Conservation (phyloP, 352 stramenopile genomes). For the Poterioochromonas sp. region DNA sequence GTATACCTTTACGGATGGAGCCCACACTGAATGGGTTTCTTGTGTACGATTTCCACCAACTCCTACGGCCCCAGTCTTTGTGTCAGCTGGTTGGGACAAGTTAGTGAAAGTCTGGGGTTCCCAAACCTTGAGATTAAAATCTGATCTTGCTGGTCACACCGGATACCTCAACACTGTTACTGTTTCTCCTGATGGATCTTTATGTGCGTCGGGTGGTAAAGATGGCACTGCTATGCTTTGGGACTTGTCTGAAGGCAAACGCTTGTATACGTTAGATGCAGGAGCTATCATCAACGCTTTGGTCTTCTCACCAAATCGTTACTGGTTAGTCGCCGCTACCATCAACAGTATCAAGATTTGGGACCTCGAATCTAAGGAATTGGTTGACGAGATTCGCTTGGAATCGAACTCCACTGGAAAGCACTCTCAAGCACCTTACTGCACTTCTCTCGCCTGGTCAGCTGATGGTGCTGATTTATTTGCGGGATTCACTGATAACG, state of each 20-base stretch:
- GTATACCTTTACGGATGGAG: slow-evolving; percentile 95
- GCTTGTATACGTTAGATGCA: slow-evolving; percentile 96
- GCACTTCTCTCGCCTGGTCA: slow-evolving; percentile 94
- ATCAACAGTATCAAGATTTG: slow-evolving; percentile 99
- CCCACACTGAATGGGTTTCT: slow-evolving; percentile 99
- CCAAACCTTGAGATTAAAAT: slow-evolving; percentile 98
- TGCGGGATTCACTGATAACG: slow-evolving; percentile 96
- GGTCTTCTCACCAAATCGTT: slow-evolving; percentile 98
- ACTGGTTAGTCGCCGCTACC: slow-evolving; percentile 98
- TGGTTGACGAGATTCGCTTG: slow-evolving; percentile 91
- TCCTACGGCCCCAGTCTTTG: slow-evolving; percentile 85
- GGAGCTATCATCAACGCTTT: slow-evolving; percentile 82
- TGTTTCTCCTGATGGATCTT: slow-evolving; percentile 95
- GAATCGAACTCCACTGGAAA: slow-evolving; percentile 80
- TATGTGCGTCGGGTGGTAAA: slow-evolving; percentile 98
- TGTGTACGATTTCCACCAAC: slow-evolving; percentile 97
- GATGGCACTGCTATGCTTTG: slow-evolving; percentile 99
- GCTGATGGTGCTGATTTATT: slow-evolving; percentile 95
- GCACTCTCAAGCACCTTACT: slow-evolving; percentile 84
- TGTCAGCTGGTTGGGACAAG: slow-evolving; percentile 98
- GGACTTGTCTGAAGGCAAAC: slow-evolving; percentile 99
- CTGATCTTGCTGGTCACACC: slow-evolving; percentile 88
- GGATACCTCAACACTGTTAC: slow-evolving; percentile 99
- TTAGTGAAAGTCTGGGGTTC: slow-evolving; percentile 98
- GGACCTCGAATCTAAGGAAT: slow-evolving; percentile 98